Percentiles rank a stretch among this genome's conserved stretches.
These are phyloP conservation scores for Myrica gale DNA, from an alignment of 306 rosid genomes.

Conservation along the genomic window DNA sequence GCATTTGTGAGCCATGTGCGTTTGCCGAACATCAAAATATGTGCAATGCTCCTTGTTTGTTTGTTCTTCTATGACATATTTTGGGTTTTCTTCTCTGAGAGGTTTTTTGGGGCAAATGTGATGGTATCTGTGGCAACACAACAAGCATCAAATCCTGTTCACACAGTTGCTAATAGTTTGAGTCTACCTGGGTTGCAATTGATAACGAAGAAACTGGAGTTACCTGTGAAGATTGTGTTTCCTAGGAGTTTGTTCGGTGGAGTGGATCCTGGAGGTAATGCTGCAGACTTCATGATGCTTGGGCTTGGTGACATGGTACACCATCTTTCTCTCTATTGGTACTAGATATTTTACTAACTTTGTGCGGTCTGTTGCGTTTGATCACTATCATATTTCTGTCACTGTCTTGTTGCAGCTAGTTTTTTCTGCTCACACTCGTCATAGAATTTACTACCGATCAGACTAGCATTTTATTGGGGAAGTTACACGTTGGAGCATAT, in stretches of 20 bases:
- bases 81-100: slow-evolving; percentile 98
- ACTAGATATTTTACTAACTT: slow-evolving; percentile 3
- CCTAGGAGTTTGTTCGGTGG: slow-evolving; percentile 90
- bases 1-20: slow-evolving; percentile 99
- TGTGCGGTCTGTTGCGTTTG: slow-evolving; percentile 13
- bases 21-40: slow-evolving; percentile 86
- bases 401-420: slow-evolving; percentile 14
- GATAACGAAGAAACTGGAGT: slow-evolving; percentile 91
- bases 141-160: slow-evolving; percentile 93
- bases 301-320: slow-evolving; percentile 98
- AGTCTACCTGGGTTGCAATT: slow-evolving; percentile 93
- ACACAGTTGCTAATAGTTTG: slow-evolving; percentile 91
- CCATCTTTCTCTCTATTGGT: slow-evolving; percentile 21
- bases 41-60: slow-evolving; percentile 93
- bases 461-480: background rate
- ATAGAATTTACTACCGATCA: too few relatives aligned
- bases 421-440: slow-evolving; percentile 7
- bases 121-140: slow-evolving; percentile 99
- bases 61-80: slow-evolving; percentile 88
- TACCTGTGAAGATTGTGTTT: slow-evolving; percentile 96
- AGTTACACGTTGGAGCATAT: background rate
- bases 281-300: slow-evolving; percentile 94
- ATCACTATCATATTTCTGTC: slow-evolving; percentile 11
- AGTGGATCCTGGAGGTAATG: slow-evolving; percentile 66
- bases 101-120: slow-evolving; percentile 94